Evolutionary conservation across 768 basidiomycete species (phyloP).

Genomic region (Suillus discolor): DNA sequence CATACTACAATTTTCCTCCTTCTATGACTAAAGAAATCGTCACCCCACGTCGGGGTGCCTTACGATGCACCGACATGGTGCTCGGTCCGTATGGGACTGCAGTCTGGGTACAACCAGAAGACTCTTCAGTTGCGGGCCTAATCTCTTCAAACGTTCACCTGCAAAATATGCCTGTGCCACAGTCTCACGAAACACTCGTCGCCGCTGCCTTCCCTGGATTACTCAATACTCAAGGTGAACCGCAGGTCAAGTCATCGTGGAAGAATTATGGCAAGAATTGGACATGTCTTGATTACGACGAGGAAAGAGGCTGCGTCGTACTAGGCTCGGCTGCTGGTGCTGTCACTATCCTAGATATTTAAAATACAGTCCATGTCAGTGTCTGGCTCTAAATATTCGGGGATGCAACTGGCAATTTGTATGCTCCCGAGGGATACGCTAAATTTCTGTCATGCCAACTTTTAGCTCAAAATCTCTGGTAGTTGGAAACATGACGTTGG

Average conservation of each 20-base stretch:
- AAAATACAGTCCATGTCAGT: not conserved
- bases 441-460: not conserved
- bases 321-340: constrained; percentile 53
- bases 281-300: constrained; percentile 66
- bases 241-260: constrained; percentile 34
- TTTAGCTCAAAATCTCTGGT: not conserved
- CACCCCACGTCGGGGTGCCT: constrained; percentile 47
- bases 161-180: constrained; percentile 17
- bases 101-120: constrained; percentile 62
- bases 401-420: not conserved
- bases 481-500: not conserved
- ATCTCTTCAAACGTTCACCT: constrained; percentile 25
- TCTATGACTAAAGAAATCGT: constrained; percentile 35
- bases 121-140: constrained; percentile 43
- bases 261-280: constrained; percentile 44
- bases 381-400: not conserved
- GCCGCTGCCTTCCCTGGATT: constrained; percentile 53
- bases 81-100: constrained; percentile 61
- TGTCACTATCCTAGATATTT: constrained; percentile 45
- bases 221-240: constrained; percentile 19
- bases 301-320: constrained; percentile 53
- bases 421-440: not conserved
- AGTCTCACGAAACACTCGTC: constrained; percentile 44
- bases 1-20: constrained; percentile 52
- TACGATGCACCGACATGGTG: constrained; percentile 55